phyloP scores from a whole-genome alignment of 2,329 filamentous ascomycete species.

The Massarina eburnea region DNA sequence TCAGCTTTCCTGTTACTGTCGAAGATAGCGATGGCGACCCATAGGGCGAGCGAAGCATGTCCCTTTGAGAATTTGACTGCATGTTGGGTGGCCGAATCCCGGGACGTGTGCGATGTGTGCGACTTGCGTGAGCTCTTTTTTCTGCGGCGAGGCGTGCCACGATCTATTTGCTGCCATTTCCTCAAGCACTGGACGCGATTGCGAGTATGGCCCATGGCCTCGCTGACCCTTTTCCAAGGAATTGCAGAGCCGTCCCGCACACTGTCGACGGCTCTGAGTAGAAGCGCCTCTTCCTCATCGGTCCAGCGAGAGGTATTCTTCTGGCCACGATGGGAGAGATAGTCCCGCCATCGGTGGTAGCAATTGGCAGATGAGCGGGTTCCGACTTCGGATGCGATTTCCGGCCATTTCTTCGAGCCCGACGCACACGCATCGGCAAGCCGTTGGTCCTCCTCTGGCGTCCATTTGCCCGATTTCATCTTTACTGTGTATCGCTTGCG shows the following conservation, averaged over 20 bases:
- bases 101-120: not conserved
- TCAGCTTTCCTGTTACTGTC: not conserved
- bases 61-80: no score
- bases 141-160: not conserved
- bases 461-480: not conserved
- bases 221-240: not conserved
- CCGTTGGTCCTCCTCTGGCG: not conserved
- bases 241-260: not conserved
- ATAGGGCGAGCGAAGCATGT: not conserved
- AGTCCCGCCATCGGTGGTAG: not conserved
- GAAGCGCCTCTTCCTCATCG: not conserved
- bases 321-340: not conserved
- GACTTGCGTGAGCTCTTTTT: not conserved
- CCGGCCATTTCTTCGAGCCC: not conserved
- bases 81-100: not conserved
- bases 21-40: not conserved
- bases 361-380: not conserved
- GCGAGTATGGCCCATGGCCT: not conserved
- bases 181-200: not conserved
- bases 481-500: not conserved
- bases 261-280: not conserved
- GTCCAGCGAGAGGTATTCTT: not conserved
- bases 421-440: not conserved
- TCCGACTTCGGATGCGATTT: not conserved
- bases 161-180: not conserved